Percentiles rank a stretch among this genome's conserved stretches.
Conservation (phyloP, 2,329 filamentous ascomycete genomes). For the Metarhizium guizhouense region DNA sequence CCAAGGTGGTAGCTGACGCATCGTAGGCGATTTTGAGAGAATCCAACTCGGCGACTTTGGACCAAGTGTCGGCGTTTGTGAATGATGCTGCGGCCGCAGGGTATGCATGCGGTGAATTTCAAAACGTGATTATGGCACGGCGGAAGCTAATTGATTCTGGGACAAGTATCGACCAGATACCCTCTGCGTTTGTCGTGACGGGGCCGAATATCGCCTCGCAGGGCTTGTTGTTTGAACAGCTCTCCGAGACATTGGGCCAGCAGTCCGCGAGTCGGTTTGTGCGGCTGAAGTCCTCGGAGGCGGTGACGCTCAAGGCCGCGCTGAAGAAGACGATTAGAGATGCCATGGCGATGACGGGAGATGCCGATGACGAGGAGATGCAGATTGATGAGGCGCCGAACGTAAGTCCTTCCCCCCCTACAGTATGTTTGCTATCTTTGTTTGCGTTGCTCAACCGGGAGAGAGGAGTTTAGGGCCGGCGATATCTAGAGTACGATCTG, state of each 20-base stretch:
- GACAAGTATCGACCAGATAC: slow-evolving; percentile 40
- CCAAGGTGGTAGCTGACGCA: not conserved
- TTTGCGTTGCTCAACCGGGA: not conserved
- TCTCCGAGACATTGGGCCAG: slow-evolving; percentile 46
- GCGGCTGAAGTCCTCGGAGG: slow-evolving; percentile 59
- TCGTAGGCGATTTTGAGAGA: slow-evolving; percentile 45
- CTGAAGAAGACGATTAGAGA: slow-evolving; percentile 67
- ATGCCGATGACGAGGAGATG: slow-evolving; percentile 50
- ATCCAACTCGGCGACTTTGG: slow-evolving; percentile 51
- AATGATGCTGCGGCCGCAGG: slow-evolving; percentile 24
- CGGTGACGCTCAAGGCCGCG: slow-evolving; percentile 62
- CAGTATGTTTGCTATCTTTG: too few species aligned
- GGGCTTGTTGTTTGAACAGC: slow-evolving; percentile 62
- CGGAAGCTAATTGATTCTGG: not conserved
- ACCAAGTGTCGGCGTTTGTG: slow-evolving; percentile 50
- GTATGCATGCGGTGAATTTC: slow-evolving; percentile 12
- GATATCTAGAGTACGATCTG: slow-evolving; percentile 70
- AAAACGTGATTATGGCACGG: not conserved
- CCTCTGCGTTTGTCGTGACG: slow-evolving; percentile 64
- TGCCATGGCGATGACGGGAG: slow-evolving; percentile 39
- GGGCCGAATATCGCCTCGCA: slow-evolving; percentile 73
- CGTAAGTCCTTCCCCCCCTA: slow-evolving; percentile 27
- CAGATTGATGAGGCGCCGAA: slow-evolving; percentile 36
- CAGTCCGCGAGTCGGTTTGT: slow-evolving; percentile 49
- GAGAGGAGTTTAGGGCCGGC: slow-evolving; percentile 38